phyloP scores from a whole-genome alignment of 1,139 yeast genomes.

The Scheffersomyces insectosa region DNA sequence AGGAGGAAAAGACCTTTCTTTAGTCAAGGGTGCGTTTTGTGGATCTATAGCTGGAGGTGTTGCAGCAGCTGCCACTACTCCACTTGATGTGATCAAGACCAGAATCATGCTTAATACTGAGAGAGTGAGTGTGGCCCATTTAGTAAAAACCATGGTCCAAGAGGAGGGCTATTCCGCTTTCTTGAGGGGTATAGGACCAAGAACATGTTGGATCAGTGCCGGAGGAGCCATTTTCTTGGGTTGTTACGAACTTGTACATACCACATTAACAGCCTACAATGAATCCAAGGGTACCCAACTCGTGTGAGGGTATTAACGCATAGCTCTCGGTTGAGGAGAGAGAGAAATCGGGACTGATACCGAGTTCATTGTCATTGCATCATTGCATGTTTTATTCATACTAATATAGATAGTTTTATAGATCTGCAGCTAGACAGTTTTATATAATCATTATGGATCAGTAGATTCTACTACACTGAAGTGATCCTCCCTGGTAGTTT shows the following conservation, averaged over 20 bases:
- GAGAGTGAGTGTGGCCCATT: constrained; percentile 44
- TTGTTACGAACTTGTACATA: constrained; percentile 75
- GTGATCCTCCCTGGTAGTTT: too few species aligned
- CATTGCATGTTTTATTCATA: too few species aligned
- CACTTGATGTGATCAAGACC: constrained; percentile 89
- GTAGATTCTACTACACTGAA: too few species aligned
- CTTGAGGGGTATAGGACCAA: constrained; percentile 83
- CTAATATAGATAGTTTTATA: too few species aligned
- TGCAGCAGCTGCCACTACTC: constrained; percentile 94
- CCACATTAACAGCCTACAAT: constrained; percentile 13
- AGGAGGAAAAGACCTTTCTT: constrained; percentile 43
- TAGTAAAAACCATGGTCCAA: constrained; percentile 48
- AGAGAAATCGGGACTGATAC: too few species aligned
- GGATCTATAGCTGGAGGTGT: constrained; percentile 94
- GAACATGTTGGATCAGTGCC: constrained; percentile 96
- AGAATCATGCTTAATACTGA: constrained; percentile 75
- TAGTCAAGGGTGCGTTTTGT: constrained; percentile 84
- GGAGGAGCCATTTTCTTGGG: constrained; percentile 98
- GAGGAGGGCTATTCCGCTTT: constrained; percentile 75
- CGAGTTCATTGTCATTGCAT: too few species aligned
- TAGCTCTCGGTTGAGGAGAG: too few species aligned
- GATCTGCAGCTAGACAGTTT: too few species aligned
- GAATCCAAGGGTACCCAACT: too few species aligned
- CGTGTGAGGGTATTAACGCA: too few species aligned
- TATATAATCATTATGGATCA: too few species aligned